Conservation (phyloP, 192 early-diverging fungal species). For the Chytriomyces sp. region DNA sequence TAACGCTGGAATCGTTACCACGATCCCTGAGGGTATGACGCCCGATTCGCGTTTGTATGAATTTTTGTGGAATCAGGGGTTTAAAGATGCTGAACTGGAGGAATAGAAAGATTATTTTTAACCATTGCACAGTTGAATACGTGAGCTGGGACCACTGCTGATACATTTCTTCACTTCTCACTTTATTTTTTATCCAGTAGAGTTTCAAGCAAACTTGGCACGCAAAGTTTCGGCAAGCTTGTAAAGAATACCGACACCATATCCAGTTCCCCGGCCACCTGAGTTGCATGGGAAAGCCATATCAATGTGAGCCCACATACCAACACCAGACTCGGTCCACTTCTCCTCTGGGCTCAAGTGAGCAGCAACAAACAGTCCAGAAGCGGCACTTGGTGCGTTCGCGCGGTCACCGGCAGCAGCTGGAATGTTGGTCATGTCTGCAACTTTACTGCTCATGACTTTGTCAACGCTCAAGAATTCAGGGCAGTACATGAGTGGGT, state of each 20-base stretch:
- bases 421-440: slow-evolving; percentile 56
- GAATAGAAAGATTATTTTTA: too few relatives aligned
- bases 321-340: slow-evolving; percentile 24
- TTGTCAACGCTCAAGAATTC: slow-evolving; percentile 31
- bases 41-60: too few relatives aligned
- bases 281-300: slow-evolving; percentile 38
- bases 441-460: slow-evolving; percentile 37
- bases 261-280: slow-evolving; percentile 29
- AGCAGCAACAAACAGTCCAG: slow-evolving; percentile 27
- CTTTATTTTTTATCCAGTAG: neutral
- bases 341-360: slow-evolving; percentile 36
- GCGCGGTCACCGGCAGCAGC: neutral
- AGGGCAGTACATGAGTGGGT: slow-evolving; percentile 47
- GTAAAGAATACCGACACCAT: slow-evolving; percentile 28
- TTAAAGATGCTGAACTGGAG: too few relatives aligned
- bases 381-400: neutral
- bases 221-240: neutral
- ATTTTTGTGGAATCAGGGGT: too few relatives aligned
- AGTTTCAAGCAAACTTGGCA: slow-evolving; percentile 8
- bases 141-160: too few relatives aligned
- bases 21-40: too few relatives aligned
- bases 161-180: neutral
- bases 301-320: slow-evolving; percentile 40
- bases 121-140: too few relatives aligned
- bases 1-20: too few relatives aligned